Base-by-base conservation (phyloP, 208 protist species). In the Spongospora subterranea region DNA sequence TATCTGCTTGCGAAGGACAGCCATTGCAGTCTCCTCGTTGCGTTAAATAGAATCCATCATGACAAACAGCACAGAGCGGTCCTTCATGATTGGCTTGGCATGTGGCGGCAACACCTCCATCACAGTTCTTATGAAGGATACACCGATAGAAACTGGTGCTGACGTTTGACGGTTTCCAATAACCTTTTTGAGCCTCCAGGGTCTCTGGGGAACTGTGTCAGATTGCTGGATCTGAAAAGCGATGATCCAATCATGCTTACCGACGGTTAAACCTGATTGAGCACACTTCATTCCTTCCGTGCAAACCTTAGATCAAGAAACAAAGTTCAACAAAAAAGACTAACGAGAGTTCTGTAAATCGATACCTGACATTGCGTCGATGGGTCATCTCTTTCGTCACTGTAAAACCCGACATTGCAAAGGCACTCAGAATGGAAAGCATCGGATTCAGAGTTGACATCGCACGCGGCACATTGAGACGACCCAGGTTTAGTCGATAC, bases 51-150 rank as follows among this genome's bases (percentile, higher is more conserved):
- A 35, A 89, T 13, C 88, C 88, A 35, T 0, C 11, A 46, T 64
- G 0, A 43, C 88, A 89, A 46, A 89, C n/a, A 46, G 88, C 88
- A n/a, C 88, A 89, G 11, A 89, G 88, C 1, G 46, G 45, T 40
- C 88, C 88, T 20, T 43, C 32, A 60, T 89, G 88, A 46, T 89
- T n/a, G 11, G 40, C 45, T 24, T 64, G 32, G 46, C 88, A 89
- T 40, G 41, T 17, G 11, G 88, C 0, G 13, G 43, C 13, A 1
- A 64, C 88, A 46, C 88, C 88, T 40, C 88, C 88, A 13, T 60
- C 32, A 46, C 88, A 89, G 88, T 89, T 60, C 41, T 89, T 60
- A 1, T 46, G 88, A 20, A 46, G 88, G 11, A 60, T 32, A 43
- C 88, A 89, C 20, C 39, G 88, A 43, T 89, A 89, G 88, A 89